Percentiles rank a stretch among this genome's conserved stretches.
Evolutionary conservation across 2,329 filamentous ascomycete species (phyloP).

Genomic region (Exophiala sp.): DNA sequence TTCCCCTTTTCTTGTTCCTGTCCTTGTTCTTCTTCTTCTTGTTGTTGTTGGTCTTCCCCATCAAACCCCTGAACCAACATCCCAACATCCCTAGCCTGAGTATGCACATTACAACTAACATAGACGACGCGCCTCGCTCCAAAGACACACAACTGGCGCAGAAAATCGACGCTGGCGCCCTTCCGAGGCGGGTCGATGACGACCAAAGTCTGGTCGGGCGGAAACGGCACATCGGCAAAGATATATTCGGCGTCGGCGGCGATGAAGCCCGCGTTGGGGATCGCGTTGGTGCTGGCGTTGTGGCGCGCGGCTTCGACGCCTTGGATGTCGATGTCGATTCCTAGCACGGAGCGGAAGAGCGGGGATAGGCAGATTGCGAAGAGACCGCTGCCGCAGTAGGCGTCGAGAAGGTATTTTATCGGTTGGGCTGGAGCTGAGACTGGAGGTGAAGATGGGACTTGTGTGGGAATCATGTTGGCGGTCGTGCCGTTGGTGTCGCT

Average conservation of each 20-base stretch:
- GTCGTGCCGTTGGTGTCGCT: constrained; percentile 2
- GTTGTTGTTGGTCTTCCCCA: not conserved
- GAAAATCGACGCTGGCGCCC: constrained; percentile 80
- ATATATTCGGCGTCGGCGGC: constrained; percentile 79
- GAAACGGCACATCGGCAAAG: constrained; percentile 69
- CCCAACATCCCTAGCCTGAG: constrained; percentile 79
- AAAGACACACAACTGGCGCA: constrained; percentile 71
- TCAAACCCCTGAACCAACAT: constrained; percentile 67
- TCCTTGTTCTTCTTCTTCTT: not conserved
- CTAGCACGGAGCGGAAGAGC: constrained; percentile 71
- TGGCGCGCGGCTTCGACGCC: constrained; percentile 71
- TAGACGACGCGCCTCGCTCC: constrained; percentile 78
- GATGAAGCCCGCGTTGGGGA: constrained; percentile 75
- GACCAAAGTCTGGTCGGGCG: constrained; percentile 77
- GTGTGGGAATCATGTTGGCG: no score
- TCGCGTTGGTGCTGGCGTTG: constrained; percentile 72
- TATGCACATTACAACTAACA: constrained; percentile 97
- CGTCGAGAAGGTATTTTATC: constrained; percentile 88
- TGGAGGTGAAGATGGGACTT: constrained; percentile 24
- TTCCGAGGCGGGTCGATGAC: constrained; percentile 95
- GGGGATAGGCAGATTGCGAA: constrained; percentile 91
- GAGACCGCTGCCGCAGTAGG: constrained; percentile 93
- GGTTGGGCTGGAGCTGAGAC: constrained; percentile 29
- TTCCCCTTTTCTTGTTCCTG: no score
- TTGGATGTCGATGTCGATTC: constrained; percentile 79